A percentile compares a stretch with the other conserved stretches of the same genome.
These are phyloP conservation scores for Elongisporangium anandrum DNA, from an alignment of 352 stramenopile genomes.

Conservation along the genomic window DNA sequence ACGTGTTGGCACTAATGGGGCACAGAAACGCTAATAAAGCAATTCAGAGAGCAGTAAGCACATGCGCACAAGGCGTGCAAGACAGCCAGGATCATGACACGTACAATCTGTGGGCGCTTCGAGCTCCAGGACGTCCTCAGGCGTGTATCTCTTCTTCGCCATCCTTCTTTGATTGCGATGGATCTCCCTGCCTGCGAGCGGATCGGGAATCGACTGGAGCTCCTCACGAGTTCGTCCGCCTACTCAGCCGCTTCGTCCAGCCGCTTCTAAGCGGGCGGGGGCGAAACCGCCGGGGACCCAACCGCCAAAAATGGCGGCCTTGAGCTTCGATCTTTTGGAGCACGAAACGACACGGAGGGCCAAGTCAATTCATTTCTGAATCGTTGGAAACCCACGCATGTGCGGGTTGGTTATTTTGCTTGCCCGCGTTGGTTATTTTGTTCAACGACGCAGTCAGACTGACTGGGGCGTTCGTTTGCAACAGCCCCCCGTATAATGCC, in stretches of 20 bases:
- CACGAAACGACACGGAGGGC: background rate
- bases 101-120: constrained; percentile 71
- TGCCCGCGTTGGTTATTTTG: constrained; percentile 2
- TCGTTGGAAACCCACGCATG: background rate
- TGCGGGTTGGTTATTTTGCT: background rate
- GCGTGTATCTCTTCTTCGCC: constrained; percentile 57
- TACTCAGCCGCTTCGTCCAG: background rate
- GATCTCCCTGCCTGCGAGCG: background rate
- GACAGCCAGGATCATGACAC: constrained; percentile 6
- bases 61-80: background rate
- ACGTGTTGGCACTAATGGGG: constrained; percentile 90
- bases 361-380: constrained; percentile 1
- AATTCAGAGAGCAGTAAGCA: constrained; percentile 5
- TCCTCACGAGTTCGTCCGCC: background rate
- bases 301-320: constrained; percentile 1
- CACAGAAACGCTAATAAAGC: constrained; percentile 88
- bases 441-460: constrained; percentile 9
- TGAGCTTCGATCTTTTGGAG: background rate
- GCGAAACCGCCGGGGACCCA: background rate
- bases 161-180: background rate
- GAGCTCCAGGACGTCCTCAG: constrained; percentile 78
- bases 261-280: background rate
- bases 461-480: background rate
- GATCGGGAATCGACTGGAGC: background rate
- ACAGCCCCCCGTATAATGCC: background rate